phyloP scores from a whole-genome alignment of 148 eudicot species.

The Rhododendron ovatum region DNA sequence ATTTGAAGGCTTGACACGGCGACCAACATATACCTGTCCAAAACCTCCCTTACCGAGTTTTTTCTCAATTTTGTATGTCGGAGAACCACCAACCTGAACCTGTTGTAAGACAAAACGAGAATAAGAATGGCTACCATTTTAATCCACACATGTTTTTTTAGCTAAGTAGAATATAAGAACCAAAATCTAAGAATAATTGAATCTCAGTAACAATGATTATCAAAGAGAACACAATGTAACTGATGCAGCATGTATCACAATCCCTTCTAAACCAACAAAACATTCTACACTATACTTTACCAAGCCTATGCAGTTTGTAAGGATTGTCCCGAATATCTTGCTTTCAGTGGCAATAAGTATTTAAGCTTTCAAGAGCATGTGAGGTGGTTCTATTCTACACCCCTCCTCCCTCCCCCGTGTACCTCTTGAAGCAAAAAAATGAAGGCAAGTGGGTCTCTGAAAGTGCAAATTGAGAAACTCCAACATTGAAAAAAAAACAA shows the following conservation, averaged over 20 bases:
- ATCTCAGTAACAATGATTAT: not conserved
- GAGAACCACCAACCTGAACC: slow-evolving; percentile 84
- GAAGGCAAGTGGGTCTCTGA: not conserved
- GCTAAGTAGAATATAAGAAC: not conserved
- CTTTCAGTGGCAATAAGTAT: not conserved
- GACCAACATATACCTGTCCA: slow-evolving; percentile 93
- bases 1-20: slow-evolving; percentile 45
- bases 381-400: not conserved
- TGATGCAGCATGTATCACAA: not conserved
- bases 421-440: not conserved
- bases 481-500: not conserved
- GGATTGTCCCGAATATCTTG: not conserved
- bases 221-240: not conserved
- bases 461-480: not conserved
- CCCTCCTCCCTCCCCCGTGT: not conserved
- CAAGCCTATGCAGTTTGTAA: not conserved
- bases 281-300: not conserved
- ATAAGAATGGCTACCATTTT: not conserved
- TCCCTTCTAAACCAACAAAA: not conserved
- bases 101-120: slow-evolving; percentile 18
- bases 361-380: not conserved
- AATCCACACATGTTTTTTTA: not conserved
- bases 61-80: slow-evolving; percentile 53
- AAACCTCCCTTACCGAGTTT: slow-evolving; percentile 94
- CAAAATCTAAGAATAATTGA: not conserved